Evolutionary conservation across 495 filamentous ascomycete genomes (phyloP).

Genomic region (Penicillium dipodomyicola): DNA sequence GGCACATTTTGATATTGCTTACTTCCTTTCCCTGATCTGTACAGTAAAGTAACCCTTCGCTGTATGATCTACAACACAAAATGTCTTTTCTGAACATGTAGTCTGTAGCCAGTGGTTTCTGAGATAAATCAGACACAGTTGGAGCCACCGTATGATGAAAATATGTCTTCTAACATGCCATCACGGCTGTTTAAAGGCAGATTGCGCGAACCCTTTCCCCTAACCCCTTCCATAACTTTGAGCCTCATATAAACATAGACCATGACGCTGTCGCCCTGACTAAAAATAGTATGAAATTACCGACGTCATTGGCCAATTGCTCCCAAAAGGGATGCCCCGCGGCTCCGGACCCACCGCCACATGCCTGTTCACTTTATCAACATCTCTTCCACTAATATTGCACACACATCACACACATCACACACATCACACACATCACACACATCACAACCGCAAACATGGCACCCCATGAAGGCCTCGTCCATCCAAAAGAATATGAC

Average conservation of each 20-base stretch:
- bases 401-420: background rate
- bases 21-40: background rate
- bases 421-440: background rate
- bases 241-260: background rate
- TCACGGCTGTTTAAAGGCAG: background rate
- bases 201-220: background rate
- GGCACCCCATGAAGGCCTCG: slow-evolving; percentile 54
- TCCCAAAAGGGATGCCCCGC: slow-evolving; percentile 6
- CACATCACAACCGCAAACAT: slow-evolving; percentile 30
- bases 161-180: background rate
- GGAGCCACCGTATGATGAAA: background rate
- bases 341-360: slow-evolving; percentile 10
- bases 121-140: background rate
- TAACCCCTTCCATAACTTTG: background rate
- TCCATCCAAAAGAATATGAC: slow-evolving; percentile 58
- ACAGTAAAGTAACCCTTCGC: background rate
- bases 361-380: background rate
- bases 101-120: background rate
- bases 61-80: background rate
- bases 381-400: background rate
- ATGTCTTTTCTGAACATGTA: background rate
- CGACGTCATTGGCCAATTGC: slow-evolving; percentile 6
- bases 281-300: slow-evolving; percentile 6
- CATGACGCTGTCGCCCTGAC: background rate
- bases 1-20: background rate